Evolutionary conservation across 2,329 filamentous ascomycete genomes (phyloP).

Genomic region (Thielaviopsis populi): DNA sequence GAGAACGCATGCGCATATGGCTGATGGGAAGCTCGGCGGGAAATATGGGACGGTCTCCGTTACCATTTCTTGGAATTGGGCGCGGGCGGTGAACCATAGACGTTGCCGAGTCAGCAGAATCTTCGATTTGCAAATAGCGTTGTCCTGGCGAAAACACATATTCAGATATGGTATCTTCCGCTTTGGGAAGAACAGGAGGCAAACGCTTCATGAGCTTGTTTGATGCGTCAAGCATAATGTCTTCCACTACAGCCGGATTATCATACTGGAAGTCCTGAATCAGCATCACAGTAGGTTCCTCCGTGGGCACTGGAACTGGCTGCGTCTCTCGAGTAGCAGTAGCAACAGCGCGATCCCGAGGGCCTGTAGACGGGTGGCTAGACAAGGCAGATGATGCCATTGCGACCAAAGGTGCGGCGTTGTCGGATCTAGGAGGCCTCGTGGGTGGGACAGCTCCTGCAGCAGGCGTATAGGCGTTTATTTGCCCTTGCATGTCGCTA

Average conservation of each 20-base stretch:
- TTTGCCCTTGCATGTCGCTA: not conserved
- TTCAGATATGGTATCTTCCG: not conserved
- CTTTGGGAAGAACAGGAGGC: not conserved
- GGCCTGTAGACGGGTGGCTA: conserved; percentile 22
- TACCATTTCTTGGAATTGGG: conserved; percentile 37
- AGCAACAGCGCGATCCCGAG: not conserved
- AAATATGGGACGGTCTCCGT: conserved; percentile 33
- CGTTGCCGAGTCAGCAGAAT: conserved; percentile 5
- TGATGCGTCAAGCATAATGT: conserved; percentile 33
- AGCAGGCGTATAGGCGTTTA: not conserved
- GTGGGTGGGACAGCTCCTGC: conserved; percentile 1
- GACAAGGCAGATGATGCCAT: not conserved
- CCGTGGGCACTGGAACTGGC: conserved; percentile 4
- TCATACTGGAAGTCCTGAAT: conserved; percentile 42
- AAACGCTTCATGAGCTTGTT: conserved; percentile 21
- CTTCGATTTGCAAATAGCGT: not conserved
- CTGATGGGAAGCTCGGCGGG: conserved; percentile 30
- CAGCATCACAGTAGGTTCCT: conserved; percentile 37
- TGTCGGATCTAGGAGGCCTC: conserved; percentile 1
- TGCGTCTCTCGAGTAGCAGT: not conserved
- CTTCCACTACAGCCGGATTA: conserved; percentile 34
- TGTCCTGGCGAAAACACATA: not conserved
- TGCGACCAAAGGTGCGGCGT: conserved; percentile 2
- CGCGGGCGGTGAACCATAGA: conserved; percentile 40
- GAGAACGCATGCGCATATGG: conserved; percentile 34